Conservation (phyloP, 345 rosid genomes). For the Luvunga scandens region DNA sequence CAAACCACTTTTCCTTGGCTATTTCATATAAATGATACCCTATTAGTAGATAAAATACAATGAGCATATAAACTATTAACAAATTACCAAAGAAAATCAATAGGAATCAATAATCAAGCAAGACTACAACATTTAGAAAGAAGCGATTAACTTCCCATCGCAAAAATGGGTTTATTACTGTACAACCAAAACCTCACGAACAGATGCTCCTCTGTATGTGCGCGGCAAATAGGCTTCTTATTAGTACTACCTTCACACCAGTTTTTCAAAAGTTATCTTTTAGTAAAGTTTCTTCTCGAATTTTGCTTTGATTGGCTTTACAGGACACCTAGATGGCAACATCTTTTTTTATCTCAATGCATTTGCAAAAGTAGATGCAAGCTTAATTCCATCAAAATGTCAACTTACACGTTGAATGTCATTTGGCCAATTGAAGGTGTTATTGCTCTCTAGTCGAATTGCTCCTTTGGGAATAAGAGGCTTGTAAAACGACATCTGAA, state of each 20-base stretch:
- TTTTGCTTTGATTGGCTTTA: not conserved
- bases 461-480: slow-evolving; percentile 38
- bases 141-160: not conserved
- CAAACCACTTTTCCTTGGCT: not conserved
- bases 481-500: slow-evolving; percentile 31
- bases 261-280: not conserved
- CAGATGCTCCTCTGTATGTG: not conserved
- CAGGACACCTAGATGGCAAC: not conserved
- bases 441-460: slow-evolving; percentile 23
- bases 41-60: not conserved
- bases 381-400: not conserved
- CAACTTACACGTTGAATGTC: not conserved
- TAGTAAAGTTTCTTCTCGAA: not conserved
- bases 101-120: not conserved
- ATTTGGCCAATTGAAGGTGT: not conserved
- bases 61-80: not conserved
- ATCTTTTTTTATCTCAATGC: not conserved
- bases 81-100: not conserved
- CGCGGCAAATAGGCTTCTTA: not conserved
- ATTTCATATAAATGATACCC: not conserved
- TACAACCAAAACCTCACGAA: not conserved
- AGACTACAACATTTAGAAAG: not conserved
- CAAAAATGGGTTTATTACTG: not conserved
- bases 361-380: not conserved
- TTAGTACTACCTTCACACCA: not conserved